Percentiles rank a stretch among this genome's conserved stretches.
Conservation (phyloP, 2,329 filamentous ascomycete species). For the Apiospora hydei region DNA sequence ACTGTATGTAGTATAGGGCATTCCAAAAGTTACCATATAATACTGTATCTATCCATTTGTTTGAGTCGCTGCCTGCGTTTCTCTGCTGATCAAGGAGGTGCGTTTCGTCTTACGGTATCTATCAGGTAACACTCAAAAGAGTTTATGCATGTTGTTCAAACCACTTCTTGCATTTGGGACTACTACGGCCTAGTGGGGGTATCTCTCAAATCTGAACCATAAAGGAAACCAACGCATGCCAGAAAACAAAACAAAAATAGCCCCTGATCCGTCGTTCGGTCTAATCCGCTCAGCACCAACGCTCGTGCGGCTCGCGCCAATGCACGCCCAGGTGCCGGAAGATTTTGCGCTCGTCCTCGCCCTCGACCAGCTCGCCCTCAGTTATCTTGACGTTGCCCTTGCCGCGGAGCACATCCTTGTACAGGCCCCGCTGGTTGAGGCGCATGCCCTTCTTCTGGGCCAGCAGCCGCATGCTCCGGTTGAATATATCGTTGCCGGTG, state of each 20-base stretch:
- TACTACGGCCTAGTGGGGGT: neutral
- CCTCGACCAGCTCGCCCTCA: constrained; percentile 76
- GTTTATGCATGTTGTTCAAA: neutral
- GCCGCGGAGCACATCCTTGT: constrained; percentile 71
- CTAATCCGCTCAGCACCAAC: constrained; percentile 65
- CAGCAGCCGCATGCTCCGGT: constrained; percentile 81
- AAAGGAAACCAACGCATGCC: neutral
- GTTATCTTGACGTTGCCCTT: constrained; percentile 65
- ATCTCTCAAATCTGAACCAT: neutral
- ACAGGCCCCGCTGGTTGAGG: constrained; percentile 85
- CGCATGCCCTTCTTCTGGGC: constrained; percentile 83
- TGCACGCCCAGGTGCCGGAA: constrained; percentile 84
- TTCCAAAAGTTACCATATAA: neutral
- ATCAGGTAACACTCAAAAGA: neutral
- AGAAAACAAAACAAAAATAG: neutral
- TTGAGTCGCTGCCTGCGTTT: neutral
- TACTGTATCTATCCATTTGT: neutral
- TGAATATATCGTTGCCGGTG: constrained; percentile 95
- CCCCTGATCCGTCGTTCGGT: neutral
- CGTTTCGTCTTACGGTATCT: neutral
- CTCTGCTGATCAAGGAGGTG: neutral
- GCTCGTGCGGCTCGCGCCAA: constrained; percentile 79
- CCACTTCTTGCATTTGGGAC: neutral
- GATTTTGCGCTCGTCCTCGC: constrained; percentile 77
- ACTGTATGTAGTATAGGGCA: neutral